Percentiles rank a stretch among this genome's conserved stretches.
Evolutionary conservation across 495 filamentous ascomycete species (phyloP).

Genomic region (Podospora conica): DNA sequence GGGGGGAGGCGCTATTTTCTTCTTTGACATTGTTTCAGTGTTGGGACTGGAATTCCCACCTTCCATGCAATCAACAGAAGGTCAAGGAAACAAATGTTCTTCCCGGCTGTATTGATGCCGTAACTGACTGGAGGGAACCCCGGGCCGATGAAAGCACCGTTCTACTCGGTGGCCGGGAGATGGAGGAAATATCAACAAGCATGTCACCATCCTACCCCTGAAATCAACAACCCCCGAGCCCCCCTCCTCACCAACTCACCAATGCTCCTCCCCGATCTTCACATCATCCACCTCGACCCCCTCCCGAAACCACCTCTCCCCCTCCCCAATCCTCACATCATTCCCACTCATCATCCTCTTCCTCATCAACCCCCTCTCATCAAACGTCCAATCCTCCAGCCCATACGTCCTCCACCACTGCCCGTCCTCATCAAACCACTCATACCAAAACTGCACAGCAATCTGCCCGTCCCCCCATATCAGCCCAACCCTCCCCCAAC

Average conservation of each 20-base stretch:
- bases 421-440: slow-evolving; percentile 66
- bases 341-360: slow-evolving; percentile 93
- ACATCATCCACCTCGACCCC: slow-evolving; percentile 71
- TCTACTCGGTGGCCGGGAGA: background rate
- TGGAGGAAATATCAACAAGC: background rate
- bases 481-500: background rate
- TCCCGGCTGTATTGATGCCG: background rate
- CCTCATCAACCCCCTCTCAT: slow-evolving; percentile 69
- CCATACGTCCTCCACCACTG: slow-evolving; percentile 91
- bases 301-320: slow-evolving; percentile 61
- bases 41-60: too few species aligned
- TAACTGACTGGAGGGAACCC: background rate
- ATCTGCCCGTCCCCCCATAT: slow-evolving; percentile 46
- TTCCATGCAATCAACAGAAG: background rate
- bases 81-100: background rate
- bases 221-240: background rate
- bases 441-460: slow-evolving; percentile 91
- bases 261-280: slow-evolving; percentile 66
- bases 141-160: background rate
- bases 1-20: too few species aligned
- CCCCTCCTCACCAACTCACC: slow-evolving; percentile 40
- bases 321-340: slow-evolving; percentile 62
- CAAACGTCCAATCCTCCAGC: slow-evolving; percentile 90
- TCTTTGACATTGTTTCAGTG: too few species aligned
- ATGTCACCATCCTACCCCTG: too few species aligned